phyloP scores from a whole-genome alignment of 2,329 filamentous ascomycete species.

The Xylaria sp. region DNA sequence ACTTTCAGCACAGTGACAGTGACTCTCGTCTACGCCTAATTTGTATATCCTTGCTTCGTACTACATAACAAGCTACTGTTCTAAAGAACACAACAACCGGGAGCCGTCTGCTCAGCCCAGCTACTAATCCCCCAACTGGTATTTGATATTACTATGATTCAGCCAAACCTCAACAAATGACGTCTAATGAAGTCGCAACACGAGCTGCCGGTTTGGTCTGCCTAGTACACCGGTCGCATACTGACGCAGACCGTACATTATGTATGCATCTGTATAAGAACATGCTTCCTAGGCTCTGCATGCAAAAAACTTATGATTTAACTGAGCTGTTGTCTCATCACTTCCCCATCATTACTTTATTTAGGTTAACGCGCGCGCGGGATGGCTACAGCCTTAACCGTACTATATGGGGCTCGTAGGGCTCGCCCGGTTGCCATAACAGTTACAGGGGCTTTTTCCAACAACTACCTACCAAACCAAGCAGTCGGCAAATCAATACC shows the following conservation, averaged over 20 bases:
- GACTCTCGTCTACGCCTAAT: constrained; percentile 2
- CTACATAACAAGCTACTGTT: not conserved
- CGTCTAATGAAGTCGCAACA: constrained; percentile 5
- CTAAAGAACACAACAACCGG: constrained; percentile 8
- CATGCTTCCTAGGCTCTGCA: constrained; percentile 24
- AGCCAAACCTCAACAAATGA: constrained; percentile 12
- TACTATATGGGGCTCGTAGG: constrained; percentile 33
- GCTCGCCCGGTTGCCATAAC: constrained; percentile 15
- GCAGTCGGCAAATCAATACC: not conserved
- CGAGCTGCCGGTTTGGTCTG: constrained; percentile 1
- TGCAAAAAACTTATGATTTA: constrained; percentile 28
- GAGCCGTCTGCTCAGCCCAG: not conserved
- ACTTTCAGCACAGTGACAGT: not conserved
- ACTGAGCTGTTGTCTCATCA: constrained; percentile 25
- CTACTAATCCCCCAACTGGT: constrained; percentile 15
- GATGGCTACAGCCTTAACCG: constrained; percentile 34
- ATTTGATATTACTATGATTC: not conserved
- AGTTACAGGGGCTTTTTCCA: not conserved
- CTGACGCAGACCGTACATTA: constrained; percentile 14
- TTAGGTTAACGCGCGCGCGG: constrained; percentile 19
- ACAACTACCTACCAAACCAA: not conserved
- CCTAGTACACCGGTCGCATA: constrained; percentile 21
- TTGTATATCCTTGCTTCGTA: not conserved
- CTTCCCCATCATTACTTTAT: constrained; percentile 22
- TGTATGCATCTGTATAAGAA: constrained; percentile 13